phyloP scores from a whole-genome alignment of 228 moss, liverwort and hornwort genomes.

The Sphagnum magellanicum region DNA sequence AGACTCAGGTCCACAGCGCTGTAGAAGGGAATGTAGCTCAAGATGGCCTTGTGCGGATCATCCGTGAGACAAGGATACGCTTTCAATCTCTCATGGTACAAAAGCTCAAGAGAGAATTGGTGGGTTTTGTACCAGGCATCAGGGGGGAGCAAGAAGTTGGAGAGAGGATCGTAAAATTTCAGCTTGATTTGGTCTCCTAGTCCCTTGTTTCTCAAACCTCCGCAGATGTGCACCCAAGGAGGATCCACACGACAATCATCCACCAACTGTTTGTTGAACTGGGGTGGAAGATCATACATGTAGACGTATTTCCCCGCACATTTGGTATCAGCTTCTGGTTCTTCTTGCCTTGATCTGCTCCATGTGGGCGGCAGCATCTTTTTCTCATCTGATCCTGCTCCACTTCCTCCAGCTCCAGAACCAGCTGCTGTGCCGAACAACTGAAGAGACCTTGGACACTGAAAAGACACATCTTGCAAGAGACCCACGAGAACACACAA shows the following conservation, averaged over 20 bases:
- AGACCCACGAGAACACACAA: constrained; percentile 3
- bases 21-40: constrained; percentile 18
- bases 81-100: constrained; percentile 12
- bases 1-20: background rate
- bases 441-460: too few relatives aligned
- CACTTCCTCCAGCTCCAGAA: background rate
- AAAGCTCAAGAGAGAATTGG: constrained; percentile 7
- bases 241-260: constrained; percentile 1
- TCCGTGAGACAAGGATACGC: constrained; percentile 8
- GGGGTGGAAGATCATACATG: constrained; percentile 9
- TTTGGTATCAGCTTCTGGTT: background rate
- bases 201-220: constrained; percentile 1
- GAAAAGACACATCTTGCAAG: background rate
- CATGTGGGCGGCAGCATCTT: too few relatives aligned
- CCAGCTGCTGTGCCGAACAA: too few relatives aligned
- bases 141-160: constrained; percentile 8
- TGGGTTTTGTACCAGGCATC: constrained; percentile 8
- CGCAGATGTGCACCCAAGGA: constrained; percentile 6
- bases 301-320: constrained; percentile 13
- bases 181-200: constrained; percentile 20
- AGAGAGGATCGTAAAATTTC: constrained; percentile 5
- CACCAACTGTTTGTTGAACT: constrained; percentile 6
- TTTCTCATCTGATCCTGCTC: background rate
- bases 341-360: too few relatives aligned
- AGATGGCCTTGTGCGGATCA: constrained; percentile 4